Base-by-base conservation (phyloP, 2,329 filamentous ascomycete species). In the Trichoderma afroharzianum region DNA sequence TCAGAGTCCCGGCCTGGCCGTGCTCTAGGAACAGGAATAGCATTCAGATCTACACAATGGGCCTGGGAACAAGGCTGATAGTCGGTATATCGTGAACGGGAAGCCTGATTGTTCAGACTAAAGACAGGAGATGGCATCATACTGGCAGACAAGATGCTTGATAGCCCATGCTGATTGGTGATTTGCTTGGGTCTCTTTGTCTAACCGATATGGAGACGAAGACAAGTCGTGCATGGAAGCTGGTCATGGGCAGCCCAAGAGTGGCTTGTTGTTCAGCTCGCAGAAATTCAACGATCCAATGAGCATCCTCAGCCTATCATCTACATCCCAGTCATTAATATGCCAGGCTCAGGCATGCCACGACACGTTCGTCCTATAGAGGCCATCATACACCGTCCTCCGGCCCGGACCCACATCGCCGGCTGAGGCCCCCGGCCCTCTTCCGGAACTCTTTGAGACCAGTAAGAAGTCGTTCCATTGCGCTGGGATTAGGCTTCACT, bases 401-500 rank as follows among this genome's bases (percentile, higher is more conserved):
- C 70, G 70, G 30, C 66, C 70, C 57, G 33, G 70, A 32, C 66
- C 70, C 70, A 72, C 70, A 55, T 59, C 58, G 30, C 70, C 70
- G 70, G 70, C 70, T 68, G 50, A 57, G 32, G n/a, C 58, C 57
- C 69, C 70, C 62, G 63, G 28, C 28, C 66, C 55, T 12, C 64
- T 33, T 21, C 70, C 70, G 70, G 66, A 50, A 32, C 15, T 9
- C 57, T 33, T 36, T 5, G 58, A 50, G 63, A 50, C 70, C 70
- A 72, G 33, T 58, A 28, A 72, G 70, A 24, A 36, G 18, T 28
- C 47, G 70, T 72, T 70, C 70, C 70, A 30, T 63, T 70, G 26
- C 50, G 8, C 66, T 72, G 70, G 66, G 58, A 72, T 33, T 63
- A 72, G 70, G 70, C 70, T 72, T 70, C 66, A 50, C 39, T 69